A percentile compares a stretch with the other conserved stretches of the same genome.
phyloP scores from a whole-genome alignment of 805 yeast species.

The Yamadazyma insecticola region DNA sequence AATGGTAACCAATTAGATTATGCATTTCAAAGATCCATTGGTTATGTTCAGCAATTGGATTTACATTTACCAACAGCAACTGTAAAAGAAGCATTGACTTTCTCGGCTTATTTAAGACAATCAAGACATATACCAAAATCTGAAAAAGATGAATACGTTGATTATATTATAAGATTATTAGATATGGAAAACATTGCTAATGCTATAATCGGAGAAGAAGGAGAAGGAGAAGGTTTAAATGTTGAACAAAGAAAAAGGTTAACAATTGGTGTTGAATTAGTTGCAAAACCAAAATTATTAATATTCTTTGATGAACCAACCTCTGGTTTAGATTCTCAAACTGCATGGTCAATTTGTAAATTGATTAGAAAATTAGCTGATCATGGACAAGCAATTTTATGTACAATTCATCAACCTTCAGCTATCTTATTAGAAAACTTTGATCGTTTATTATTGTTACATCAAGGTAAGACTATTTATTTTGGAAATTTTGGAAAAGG shows the following conservation, averaged over 20 bases:
- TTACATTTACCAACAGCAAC: constrained; percentile 67
- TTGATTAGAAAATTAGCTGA: constrained; percentile 37
- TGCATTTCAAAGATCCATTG: constrained; percentile 73
- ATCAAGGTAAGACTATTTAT: constrained; percentile 71
- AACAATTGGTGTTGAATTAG: constrained; percentile 39
- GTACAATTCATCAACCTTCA: constrained; percentile 82
- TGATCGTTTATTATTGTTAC: constrained; percentile 65
- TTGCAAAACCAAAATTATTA: constrained; percentile 34
- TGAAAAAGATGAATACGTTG: constrained; percentile 67
- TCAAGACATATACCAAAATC: constrained; percentile 49
- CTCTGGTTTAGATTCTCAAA: constrained; percentile 41
- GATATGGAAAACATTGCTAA: constrained; percentile 71
- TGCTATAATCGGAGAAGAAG: constrained; percentile 75
- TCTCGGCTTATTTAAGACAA: constrained; percentile 71
- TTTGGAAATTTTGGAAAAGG: constrained; percentile 76
- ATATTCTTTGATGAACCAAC: constrained; percentile 41
- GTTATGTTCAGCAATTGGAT: constrained; percentile 81
- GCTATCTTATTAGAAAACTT: constrained; percentile 73
- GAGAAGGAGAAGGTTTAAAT: constrained; percentile 45
- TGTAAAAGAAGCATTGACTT: constrained; percentile 69
- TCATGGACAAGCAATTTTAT: constrained; percentile 38
- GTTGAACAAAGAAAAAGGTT: constrained; percentile 40
- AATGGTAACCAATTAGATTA: constrained; percentile 61
- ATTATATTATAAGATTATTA: constrained; percentile 58
- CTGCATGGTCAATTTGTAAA: constrained; percentile 40